Conservation (phyloP, 352 stramenopile genomes). For the Globisporangium emineosum region DNA sequence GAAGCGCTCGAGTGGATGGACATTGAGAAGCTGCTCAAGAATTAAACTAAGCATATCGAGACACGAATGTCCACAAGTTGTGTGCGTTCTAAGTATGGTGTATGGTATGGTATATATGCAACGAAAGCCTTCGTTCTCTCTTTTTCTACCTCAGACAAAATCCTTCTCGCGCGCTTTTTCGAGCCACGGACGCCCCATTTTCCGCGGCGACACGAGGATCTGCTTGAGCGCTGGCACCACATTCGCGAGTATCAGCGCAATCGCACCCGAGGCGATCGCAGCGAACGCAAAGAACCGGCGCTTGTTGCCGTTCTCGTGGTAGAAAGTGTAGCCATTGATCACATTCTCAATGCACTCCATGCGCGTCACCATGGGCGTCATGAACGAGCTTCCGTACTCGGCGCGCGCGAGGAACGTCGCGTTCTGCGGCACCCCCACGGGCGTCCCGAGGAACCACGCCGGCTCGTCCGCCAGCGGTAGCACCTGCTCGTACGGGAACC, state of each 20-base stretch:
- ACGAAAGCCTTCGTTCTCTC: neutral
- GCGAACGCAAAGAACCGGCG: constrained; percentile 25
- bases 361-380: constrained; percentile 66
- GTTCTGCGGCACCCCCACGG: constrained; percentile 51
- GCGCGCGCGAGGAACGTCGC: constrained; percentile 53
- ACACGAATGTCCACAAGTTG: neutral
- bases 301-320: constrained; percentile 32
- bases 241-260: constrained; percentile 29
- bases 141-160: constrained; percentile 10
- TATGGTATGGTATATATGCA: constrained; percentile 13
- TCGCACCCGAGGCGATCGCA: constrained; percentile 21
- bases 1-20: constrained; percentile 55
- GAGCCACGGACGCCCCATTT: constrained; percentile 21
- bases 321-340: constrained; percentile 74
- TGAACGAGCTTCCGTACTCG: constrained; percentile 68
- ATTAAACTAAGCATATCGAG: constrained; percentile 16
- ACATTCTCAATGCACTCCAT: constrained; percentile 84
- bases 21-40: constrained; percentile 56
- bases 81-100: constrained; percentile 4
- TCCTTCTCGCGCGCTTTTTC: constrained; percentile 20
- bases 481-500: constrained; percentile 62
- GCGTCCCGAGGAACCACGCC: constrained; percentile 49
- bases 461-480: constrained; percentile 43
- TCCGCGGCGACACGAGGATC: constrained; percentile 22
- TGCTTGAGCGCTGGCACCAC: constrained; percentile 25